These are phyloP conservation scores for Annulohypoxylon nitens DNA, from an alignment of 495 filamentous ascomycete genomes.

Conservation along the genomic window DNA sequence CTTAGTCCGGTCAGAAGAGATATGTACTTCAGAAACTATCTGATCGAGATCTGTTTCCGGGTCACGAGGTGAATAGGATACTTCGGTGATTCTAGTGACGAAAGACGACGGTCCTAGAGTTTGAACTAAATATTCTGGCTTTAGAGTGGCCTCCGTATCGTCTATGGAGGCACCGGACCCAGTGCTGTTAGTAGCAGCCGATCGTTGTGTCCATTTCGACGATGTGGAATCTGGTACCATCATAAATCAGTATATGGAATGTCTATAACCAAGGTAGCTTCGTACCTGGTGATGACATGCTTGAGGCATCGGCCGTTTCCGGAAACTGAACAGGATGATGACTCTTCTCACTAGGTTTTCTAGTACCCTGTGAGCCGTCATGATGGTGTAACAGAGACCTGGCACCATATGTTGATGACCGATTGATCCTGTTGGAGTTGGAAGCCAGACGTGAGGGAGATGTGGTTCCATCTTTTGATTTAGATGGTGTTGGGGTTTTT, in stretches of 20 bases:
- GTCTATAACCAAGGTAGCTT: neutral
- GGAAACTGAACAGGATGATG: slow-evolving; percentile 43
- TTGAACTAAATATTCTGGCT: slow-evolving; percentile 49
- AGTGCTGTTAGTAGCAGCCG: slow-evolving; percentile 51
- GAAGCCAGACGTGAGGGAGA: neutral
- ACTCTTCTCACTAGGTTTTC: slow-evolving; percentile 30
- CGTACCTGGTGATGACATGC: slow-evolving; percentile 48
- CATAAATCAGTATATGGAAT: slow-evolving; percentile 22
- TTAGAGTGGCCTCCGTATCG: slow-evolving; percentile 18
- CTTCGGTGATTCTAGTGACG: slow-evolving; percentile 54
- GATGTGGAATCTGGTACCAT: slow-evolving; percentile 55
- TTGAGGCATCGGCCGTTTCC: slow-evolving; percentile 35
- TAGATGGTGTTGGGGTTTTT: slow-evolving; percentile 41
- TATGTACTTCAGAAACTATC: slow-evolving; percentile 53
- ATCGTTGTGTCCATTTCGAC: slow-evolving; percentile 57
- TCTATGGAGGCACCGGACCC: slow-evolving; percentile 41
- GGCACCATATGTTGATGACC: slow-evolving; percentile 42
- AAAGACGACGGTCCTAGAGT: slow-evolving; percentile 55
- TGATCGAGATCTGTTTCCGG: slow-evolving; percentile 50
- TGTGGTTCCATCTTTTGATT: slow-evolving; percentile 19
- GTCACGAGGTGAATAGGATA: slow-evolving; percentile 49
- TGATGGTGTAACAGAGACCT: slow-evolving; percentile 41
- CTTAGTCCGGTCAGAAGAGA: slow-evolving; percentile 50
- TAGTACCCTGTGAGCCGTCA: slow-evolving; percentile 31
- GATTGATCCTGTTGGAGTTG: slow-evolving; percentile 14